phyloP scores from a whole-genome alignment of 1,284 basidiomycete genomes.

The Vanrija pseudolonga region DNA sequence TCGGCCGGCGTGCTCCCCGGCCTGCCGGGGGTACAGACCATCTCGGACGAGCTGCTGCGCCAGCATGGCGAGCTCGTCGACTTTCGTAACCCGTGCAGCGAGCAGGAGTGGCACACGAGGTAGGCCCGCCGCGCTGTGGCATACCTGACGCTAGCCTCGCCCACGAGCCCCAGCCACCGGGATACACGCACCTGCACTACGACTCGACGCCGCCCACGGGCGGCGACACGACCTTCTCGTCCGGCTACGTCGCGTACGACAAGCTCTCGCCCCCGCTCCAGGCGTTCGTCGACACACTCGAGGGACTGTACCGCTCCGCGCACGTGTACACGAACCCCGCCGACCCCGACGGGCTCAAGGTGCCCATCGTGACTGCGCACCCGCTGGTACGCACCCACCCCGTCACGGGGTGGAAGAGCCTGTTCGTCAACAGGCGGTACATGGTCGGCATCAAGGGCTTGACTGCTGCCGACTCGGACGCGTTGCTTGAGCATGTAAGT shows the following conservation, averaged over 20 bases:
- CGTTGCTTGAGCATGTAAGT: conserved; percentile 31
- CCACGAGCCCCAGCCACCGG: conserved; percentile 66
- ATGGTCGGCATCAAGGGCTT: conserved; percentile 61
- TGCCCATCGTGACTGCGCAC: conserved; percentile 57
- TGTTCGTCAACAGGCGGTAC: conserved; percentile 63
- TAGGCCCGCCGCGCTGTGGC: too few species aligned
- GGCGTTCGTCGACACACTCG: conserved; percentile 22
- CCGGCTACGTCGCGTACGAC: conserved; percentile 54
- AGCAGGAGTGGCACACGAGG: conserved; percentile 65
- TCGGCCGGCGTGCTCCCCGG: conserved; percentile 53
- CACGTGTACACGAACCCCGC: conserved; percentile 27
- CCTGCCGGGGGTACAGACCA: conserved; percentile 9
- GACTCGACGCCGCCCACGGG: conserved; percentile 49
- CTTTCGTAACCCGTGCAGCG: conserved; percentile 13
- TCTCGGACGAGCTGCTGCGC: conserved; percentile 17
- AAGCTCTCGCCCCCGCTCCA: conserved; percentile 28
- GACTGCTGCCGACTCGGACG: conserved; percentile 58
- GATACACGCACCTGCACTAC: conserved; percentile 57
- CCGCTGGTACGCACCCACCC: conserved; percentile 49
- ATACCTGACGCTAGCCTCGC: too few species aligned
- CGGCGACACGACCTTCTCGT: conserved; percentile 28
- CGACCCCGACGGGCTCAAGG: conserved; percentile 52
- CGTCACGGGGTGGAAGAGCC: conserved; percentile 63
- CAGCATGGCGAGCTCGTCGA: conserved; percentile 16
- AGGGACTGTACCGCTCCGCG: conserved; percentile 30